phyloP scores from a whole-genome alignment of 1,139 yeast genomes.

The Yamadazyma dendronema region DNA sequence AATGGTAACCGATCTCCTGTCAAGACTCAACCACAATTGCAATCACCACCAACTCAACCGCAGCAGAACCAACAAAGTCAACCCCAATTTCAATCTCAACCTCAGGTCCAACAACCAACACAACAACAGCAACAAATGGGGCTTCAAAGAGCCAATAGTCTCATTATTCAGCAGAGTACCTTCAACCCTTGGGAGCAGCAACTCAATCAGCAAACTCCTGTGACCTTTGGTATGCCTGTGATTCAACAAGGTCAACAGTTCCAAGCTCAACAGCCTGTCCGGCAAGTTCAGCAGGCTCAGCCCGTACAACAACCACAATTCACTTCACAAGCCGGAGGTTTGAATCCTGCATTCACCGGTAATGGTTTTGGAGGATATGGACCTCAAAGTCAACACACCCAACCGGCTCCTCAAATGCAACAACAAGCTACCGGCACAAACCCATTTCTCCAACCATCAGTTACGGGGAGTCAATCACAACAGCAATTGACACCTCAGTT shows the following conservation, averaged over 20 bases:
- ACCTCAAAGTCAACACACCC: conserved; percentile 20
- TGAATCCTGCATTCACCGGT: conserved; percentile 45
- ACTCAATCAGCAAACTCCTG: conserved; percentile 4
- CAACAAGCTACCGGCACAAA: conserved; percentile 25
- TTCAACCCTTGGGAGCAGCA: conserved; percentile 44
- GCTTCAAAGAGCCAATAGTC: conserved; percentile 26
- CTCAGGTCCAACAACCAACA: not conserved
- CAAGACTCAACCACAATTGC: not conserved
- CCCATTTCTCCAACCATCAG: conserved; percentile 22
- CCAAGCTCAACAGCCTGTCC: conserved; percentile 6
- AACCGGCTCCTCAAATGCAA: conserved; percentile 18
- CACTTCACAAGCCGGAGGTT: conserved; percentile 4
- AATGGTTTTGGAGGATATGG: conserved; percentile 59
- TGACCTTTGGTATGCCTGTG: conserved; percentile 12
- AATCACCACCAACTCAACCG: not conserved
- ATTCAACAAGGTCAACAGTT: conserved; percentile 15
- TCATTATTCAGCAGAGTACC: conserved; percentile 43
- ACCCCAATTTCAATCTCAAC: not conserved
- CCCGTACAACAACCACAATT: conserved; percentile 6
- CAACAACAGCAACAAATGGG: not conserved
- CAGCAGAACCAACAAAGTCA: not conserved
- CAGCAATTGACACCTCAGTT: conserved; percentile 11
- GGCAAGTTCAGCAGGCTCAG: conserved; percentile 15
- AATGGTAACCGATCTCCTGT: conserved; percentile 6
- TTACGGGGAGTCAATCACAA: conserved; percentile 8